Evolutionary conservation across 139 green algal genomes (phyloP), one percentile per base, ranked within the genome.

Genomic region (Micractinium conductrix): DNA sequence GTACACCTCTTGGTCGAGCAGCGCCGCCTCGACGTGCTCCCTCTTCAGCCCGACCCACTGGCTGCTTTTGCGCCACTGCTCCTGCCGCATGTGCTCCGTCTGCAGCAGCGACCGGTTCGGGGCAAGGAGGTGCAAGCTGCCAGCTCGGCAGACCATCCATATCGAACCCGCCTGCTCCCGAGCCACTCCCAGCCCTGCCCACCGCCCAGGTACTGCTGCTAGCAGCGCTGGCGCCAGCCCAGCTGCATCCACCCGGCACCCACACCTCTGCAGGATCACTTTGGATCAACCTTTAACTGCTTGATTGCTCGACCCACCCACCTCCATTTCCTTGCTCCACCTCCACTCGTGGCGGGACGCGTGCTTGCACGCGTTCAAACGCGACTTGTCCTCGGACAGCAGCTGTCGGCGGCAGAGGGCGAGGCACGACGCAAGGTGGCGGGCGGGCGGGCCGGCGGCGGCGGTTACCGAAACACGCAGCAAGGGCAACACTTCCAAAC

Each of bases 11-110:
- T 40, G 30, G 67, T 89, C 85, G 21, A 45, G 26, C 33, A 89
- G 53, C 40, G 87, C 79, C n/a, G 83, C 42, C 42, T 72, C 21
- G 4, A 48, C 85, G 4, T 89, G 85, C 24, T 14, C 5, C 8
- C 85, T 55, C 63, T 69, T 81, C 70, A 89, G 43, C 35, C 35
- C 68, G 21, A 87, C 80, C 70, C 72, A 89, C 73, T 89, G 85
- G 12, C 37, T 69, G n/a, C 50, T 78, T 71, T 89, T 89, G 55
- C 85, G 83, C 85, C 85, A 85, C 50, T 81, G 60, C 5, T 33
- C 37, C 0, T 38, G 43, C 8, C 55, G 72, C 50, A 82, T 43
- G 76, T 53, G 19, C 33, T 53, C 50, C 26, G 38, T 55, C 76
- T 82, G 76, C 33, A 30, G 35, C 28, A 21, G 37, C 48, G 48